Conservation (phyloP, 805 yeast species). For the Cyberlindnera maritima region DNA sequence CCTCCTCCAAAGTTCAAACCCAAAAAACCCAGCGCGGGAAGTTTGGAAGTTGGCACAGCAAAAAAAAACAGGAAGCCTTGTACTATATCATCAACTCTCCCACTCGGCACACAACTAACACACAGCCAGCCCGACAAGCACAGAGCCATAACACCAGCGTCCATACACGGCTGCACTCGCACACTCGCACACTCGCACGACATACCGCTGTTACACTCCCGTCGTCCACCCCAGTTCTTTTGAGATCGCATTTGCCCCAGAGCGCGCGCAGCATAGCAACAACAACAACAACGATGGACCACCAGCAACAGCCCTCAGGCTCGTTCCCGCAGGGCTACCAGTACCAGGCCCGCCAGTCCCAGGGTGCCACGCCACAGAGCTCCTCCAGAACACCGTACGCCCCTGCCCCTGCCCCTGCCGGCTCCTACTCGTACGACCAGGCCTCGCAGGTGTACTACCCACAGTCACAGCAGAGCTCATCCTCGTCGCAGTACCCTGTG, state of each 20-base stretch:
- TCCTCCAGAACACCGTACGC: conserved; percentile 6
- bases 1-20: conserved; percentile 1
- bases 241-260: not conserved
- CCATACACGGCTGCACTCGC: not conserved
- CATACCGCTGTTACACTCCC: not conserved
- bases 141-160: no score
- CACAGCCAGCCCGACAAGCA: not conserved
- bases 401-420: not conserved
- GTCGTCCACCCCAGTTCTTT: no score
- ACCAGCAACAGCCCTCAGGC: conserved; percentile 8
- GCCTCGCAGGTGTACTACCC: conserved; percentile 9
- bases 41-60: conserved; percentile 4
- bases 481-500: not conserved
- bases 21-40: conserved; percentile 1
- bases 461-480: not conserved
- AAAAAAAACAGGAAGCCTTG: conserved; percentile 1
- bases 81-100: conserved; percentile 3
- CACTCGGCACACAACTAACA: not conserved
- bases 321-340: conserved; percentile 11
- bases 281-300: conserved; percentile 3
- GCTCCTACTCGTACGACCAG: conserved; percentile 4
- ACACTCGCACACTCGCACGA: not conserved
- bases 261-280: not conserved
- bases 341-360: conserved; percentile 21
- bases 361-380: conserved; percentile 5